Base-by-base conservation (phyloP, 441 rosid species). In the Biscutella laevigata region DNA sequence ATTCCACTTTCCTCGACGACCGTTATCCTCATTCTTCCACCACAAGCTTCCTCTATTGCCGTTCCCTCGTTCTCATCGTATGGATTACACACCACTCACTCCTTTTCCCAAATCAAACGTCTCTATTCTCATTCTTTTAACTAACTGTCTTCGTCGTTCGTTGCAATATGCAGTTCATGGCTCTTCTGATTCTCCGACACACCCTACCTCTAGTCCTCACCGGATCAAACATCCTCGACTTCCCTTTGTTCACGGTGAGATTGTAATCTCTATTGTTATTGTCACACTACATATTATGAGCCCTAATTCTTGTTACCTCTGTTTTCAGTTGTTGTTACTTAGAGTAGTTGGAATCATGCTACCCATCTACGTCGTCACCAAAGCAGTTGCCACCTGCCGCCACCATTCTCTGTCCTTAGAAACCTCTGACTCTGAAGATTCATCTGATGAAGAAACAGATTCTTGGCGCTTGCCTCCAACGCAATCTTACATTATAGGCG, bases 121-220 rank as follows among this genome's bases (percentile, higher is more conserved):
- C 52, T 39, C 13, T 15, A 4, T 44, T 29, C 62, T 68, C 70
- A 49, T 45, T 45, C 58, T 42, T 62, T n/a, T n/a, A n/a, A n/a
- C n/a, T n/a, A n/a, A n/a, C n/a, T n/a, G n/a, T n/a, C n/a, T n/a
- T n/a, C n/a, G n/a, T n/a, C n/a, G n/a, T n/a, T n/a, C n/a, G n/a
- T 20, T 59, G 32, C 21, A 15, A 11, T 57, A 30, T 71, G 82
- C 86, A 90, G 98, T 81, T 90, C 57, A 77, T 80, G 86, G 61
- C 83, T 69, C 94, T 90, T 60, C 69, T 90, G 67, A 64, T 87
- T 66, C 62, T 84, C 29, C 62, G 98, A 53, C 92, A 87, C 47
- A 60, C 92, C 6, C 92, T 90, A 10, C 96, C 96, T 1, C 44
- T 77, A 66, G 26, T 90, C 28, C 79, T 81, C 34, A 55, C 53